Conservation (phyloP, 83 land plant species). For the Thuja plicata region DNA sequence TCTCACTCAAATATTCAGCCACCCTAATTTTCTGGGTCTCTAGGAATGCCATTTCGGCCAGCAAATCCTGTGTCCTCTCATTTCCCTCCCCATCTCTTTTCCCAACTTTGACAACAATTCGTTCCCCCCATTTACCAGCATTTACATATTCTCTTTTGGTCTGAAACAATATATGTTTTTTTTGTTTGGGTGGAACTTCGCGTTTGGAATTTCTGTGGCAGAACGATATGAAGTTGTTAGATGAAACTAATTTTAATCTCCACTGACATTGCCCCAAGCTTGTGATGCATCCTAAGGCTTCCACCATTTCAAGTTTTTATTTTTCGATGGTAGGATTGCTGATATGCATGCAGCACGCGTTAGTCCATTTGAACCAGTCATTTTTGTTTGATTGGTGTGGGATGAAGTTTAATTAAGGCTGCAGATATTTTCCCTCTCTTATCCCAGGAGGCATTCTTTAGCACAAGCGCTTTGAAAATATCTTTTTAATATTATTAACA, state of each 20-base stretch:
- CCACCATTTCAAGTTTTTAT: neutral
- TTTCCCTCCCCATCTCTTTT: conserved; percentile 32
- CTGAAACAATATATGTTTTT: conserved; percentile 6
- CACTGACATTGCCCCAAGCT: neutral
- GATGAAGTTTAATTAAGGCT: neutral
- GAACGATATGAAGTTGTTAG: neutral
- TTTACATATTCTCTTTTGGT: neutral
- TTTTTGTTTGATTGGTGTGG: neutral
- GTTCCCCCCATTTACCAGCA: neutral
- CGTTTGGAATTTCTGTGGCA: neutral
- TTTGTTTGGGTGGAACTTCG: neutral
- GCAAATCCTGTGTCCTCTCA: conserved; percentile 50
- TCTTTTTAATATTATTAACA: too few relatives aligned
- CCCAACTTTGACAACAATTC: conserved; percentile 13
- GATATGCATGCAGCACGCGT: neutral
- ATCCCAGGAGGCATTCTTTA: neutral
- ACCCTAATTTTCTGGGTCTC: conserved; percentile 66
- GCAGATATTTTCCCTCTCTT: neutral
- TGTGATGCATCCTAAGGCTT: neutral
- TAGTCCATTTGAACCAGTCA: neutral
- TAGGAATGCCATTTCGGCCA: conserved; percentile 55
- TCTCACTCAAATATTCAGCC: conserved; percentile 56
- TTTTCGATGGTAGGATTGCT: neutral
- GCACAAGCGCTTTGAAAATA: too few relatives aligned
- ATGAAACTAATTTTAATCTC: neutral